Percentiles rank a stretch among this genome's conserved stretches.
Conservation (phyloP, 169 alveolate genomes). For the Plasmodium knowlesi region DNA sequence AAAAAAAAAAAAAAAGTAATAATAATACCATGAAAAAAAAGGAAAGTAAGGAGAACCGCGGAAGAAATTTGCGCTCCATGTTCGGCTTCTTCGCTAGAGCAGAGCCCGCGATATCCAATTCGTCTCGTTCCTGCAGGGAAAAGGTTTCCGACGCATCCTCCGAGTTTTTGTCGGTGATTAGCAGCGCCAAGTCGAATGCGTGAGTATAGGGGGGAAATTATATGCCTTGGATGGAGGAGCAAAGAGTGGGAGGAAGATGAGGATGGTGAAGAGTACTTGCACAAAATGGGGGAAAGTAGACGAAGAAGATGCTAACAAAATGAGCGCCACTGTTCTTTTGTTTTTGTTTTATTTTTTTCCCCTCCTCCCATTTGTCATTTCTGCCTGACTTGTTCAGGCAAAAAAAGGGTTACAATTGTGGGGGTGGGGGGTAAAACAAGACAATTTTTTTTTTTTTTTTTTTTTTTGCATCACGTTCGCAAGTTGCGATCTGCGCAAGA, state of each 20-base stretch:
- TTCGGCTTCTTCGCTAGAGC: not conserved
- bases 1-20: not conserved
- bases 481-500: not conserved
- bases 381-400: not conserved
- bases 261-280: too few relatives aligned
- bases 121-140: not conserved
- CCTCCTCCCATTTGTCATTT: not conserved
- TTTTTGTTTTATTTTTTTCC: too few relatives aligned
- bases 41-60: not conserved
- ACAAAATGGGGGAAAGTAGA: not conserved
- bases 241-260: not conserved
- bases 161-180: conserved; percentile 40
- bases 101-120: not conserved
- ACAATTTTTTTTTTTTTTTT: not conserved
- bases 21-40: not conserved
- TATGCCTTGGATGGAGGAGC: not conserved
- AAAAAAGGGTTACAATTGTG: not conserved
- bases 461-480: not conserved
- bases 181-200: conserved; percentile 1
- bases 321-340: not conserved
- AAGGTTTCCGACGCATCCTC: conserved; percentile 15
- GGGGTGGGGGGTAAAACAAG: not conserved
- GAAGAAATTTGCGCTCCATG: not conserved
- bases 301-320: not conserved
- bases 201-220: not conserved